Evolutionary conservation across 2,329 filamentous ascomycete species (phyloP).

Genomic region (Colletotrichum tofieldiae): DNA sequence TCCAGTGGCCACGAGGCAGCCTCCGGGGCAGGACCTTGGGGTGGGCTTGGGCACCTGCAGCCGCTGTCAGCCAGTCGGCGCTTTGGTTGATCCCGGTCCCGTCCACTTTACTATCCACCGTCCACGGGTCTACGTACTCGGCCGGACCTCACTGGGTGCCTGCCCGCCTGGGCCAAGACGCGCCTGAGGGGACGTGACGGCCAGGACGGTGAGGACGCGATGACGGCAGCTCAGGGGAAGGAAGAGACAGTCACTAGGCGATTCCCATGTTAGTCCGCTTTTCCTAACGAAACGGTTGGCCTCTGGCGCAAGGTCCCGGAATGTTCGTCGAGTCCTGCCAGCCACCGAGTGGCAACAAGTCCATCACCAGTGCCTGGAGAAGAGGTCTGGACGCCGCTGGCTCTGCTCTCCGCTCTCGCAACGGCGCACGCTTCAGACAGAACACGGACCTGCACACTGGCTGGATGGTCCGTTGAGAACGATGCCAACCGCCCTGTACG

Average conservation of each 20-base stretch:
- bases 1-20: constrained; percentile 36
- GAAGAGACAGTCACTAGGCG: background rate
- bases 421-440: too few species aligned
- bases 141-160: background rate
- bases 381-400: background rate
- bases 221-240: background rate
- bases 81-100: constrained; percentile 2
- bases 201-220: background rate
- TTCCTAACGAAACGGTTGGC: background rate
- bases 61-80: constrained; percentile 18
- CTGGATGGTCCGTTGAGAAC: too few species aligned
- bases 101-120: background rate
- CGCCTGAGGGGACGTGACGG: constrained; percentile 6
- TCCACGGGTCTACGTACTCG: background rate
- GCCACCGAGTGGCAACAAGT: constrained; percentile 3
- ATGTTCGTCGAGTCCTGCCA: constrained; percentile 19
- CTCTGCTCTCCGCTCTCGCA: background rate
- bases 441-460: too few species aligned
- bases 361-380: background rate
- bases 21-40: constrained; percentile 11
- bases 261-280: background rate
- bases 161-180: constrained; percentile 1
- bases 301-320: background rate
- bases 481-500: background rate
- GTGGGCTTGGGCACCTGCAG: constrained; percentile 3